Percentiles rank a stretch among this genome's conserved stretches.
Evolutionary conservation across 169 alveolate species (phyloP).

Genomic region (Cryptosporidium canis): DNA sequence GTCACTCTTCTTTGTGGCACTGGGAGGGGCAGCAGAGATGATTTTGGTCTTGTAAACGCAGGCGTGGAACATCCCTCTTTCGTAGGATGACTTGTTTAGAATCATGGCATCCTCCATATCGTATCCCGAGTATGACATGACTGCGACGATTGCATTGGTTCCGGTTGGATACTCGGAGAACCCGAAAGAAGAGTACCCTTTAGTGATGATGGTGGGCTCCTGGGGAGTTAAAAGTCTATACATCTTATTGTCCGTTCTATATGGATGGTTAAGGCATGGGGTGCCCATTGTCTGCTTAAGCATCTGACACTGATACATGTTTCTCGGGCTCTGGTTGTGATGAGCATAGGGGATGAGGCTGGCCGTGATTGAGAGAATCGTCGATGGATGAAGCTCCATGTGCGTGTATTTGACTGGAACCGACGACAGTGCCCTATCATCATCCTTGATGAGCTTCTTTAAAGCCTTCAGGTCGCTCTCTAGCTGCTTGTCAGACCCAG

Average conservation of each 20-base stretch:
- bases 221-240: constrained; percentile 92
- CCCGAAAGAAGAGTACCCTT: constrained; percentile 91
- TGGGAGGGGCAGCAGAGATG: constrained; percentile 79
- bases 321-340: constrained; percentile 99
- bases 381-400: constrained; percentile 95
- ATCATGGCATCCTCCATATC: constrained; percentile 99
- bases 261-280: constrained; percentile 94
- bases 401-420: constrained; percentile 90
- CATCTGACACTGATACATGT: constrained; percentile 99
- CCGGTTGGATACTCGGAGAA: constrained; percentile 98
- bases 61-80: constrained; percentile 99
- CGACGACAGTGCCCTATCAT: constrained; percentile 66
- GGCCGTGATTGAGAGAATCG: constrained; percentile 95
- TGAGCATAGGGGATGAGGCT: constrained; percentile 97
- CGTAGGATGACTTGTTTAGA: constrained; percentile 96
- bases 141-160: constrained; percentile 99
- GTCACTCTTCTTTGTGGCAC: constrained; percentile 70
- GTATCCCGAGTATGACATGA: constrained; percentile 97
- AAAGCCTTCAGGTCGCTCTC: neutral
- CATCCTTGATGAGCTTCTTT: constrained; percentile 69
- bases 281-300: constrained; percentile 99
- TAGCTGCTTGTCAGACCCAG: neutral
- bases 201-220: constrained; percentile 96
- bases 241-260: constrained; percentile 95
- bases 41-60: constrained; percentile 94